Evolutionary conservation across 1,284 basidiomycete genomes (phyloP), one percentile per base, ranked within the genome.

Genomic region (Puccinia horiana): DNA sequence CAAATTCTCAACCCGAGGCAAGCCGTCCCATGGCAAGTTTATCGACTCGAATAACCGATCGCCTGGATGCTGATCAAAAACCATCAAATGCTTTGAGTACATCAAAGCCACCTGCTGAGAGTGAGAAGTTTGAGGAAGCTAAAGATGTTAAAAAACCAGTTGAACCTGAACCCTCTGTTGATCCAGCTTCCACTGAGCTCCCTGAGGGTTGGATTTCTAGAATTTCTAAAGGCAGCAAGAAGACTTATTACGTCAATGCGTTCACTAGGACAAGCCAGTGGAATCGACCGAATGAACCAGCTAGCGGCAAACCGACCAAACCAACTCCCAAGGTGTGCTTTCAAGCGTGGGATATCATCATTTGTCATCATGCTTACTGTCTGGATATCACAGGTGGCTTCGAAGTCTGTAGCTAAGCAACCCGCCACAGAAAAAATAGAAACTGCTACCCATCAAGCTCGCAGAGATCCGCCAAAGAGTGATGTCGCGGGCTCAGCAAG

Each of bases 221-320:
- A 35, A 67, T 58, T 52, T 82, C 81, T 5, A 76, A 61, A n/a
- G 44, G 42, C 47, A 74, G 81, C 52, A 82, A 82, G 56, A 82
- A 82, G 44, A 76, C 73, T 76, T 82, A 82, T 56, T 82, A 76
- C 52, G 81, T 82, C 58, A 82, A 82, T 52, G 74, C 44, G 18
- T 52, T 76, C 20, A 82, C 81, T 58, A 61, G 81, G 8, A 82
- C 74, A 52, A 82, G 81, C 65, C 81, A 82, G 23, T 82, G 81
- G 81, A 47, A 44, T 69, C 63, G 63, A 35, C 81, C 81, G 18
- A 82, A 73, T 23, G 80, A 81, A 35, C 69, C 80, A 35, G 80
- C 80, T 56, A 63, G 40, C 18, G 80, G 40, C 47, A 73, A 65
- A 32, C 40, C 42, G 20, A 44, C 69, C 37, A 77, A 56, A 52